Base-by-base conservation (phyloP, 345 rosid species). In the Eucalyptus curtisii region DNA sequence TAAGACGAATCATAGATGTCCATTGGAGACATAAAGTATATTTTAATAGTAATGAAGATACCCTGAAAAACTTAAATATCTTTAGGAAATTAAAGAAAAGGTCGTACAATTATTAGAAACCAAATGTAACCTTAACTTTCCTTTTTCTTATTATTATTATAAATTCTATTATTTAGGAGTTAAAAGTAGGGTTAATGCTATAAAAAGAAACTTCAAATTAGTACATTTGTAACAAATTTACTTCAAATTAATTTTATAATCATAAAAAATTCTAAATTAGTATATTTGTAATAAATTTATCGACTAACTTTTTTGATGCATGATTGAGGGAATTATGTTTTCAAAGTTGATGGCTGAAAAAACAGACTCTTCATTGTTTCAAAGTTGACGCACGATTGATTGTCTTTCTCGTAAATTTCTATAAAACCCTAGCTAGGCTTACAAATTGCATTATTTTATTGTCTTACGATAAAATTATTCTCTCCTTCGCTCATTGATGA, bases 201-300 rank as follows among this genome's bases (percentile, higher is more conserved):
- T 14, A 4, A 12, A 6, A 50, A 15, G 14, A 50, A 52, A 52
- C 7, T 0, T 3, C 22, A 52, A 52, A 52, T 16, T 52, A 16
- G 7, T 52, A 52, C 0, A 52, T 19, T 0, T 22, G 2, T 53
- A 22, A 53, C 0, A 53, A 53, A 22, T 22, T 8, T 64, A 31
- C 4, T 0, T 19, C 24, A 7, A 52, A 52, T 0, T 52, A 52
- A 52, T 52, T 16, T 17, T 22, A 20, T 66, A 31, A n/a, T 17
- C 7, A 52, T 49, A 49, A 52, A 6, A 50, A 17, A 17, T 1
- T 17, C 0, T 7, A 17, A 52, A 52, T 19, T 7, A 52, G 10
- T 19, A 52, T 0, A 50, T 50, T 50, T 53, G 0, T 20, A 4
- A 53, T 20, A 53, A 53, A 22, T 20, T 19, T 66, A n/a, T 66